Conservation (phyloP, 148 eudicot genomes). For the Silene conica region DNA sequence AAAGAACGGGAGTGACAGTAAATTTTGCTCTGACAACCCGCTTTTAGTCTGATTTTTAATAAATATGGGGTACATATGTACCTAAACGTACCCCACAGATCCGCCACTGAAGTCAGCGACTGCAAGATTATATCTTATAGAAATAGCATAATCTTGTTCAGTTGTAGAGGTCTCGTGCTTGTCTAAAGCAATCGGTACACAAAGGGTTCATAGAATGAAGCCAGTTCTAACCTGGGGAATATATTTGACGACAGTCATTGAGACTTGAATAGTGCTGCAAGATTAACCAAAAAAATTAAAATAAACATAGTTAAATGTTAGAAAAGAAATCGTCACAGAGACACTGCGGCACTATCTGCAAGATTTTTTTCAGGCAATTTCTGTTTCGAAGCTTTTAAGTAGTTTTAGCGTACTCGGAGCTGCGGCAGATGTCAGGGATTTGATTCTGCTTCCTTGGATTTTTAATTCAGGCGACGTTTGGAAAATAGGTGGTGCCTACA, state of each 20-base stretch:
- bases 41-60: too few species aligned
- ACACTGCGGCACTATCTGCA: background rate
- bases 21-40: too few species aligned
- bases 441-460: too few species aligned
- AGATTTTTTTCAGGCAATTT: background rate
- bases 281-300: slow-evolving; percentile 1
- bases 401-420: too few species aligned
- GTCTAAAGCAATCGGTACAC: background rate
- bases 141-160: background rate
- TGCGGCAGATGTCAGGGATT: too few species aligned
- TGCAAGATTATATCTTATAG: background rate
- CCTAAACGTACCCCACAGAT: too few species aligned
- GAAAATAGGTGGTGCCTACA: too few species aligned
- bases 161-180: background rate
- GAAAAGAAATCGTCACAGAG: background rate
- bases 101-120: background rate
- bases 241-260: slow-evolving; percentile 70
- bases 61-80: too few species aligned
- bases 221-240: slow-evolving; percentile 64
- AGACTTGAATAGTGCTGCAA: slow-evolving; percentile 70
- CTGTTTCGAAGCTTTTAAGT: too few species aligned
- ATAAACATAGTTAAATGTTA: background rate
- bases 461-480: too few species aligned
- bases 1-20: too few species aligned
- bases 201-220: slow-evolving; percentile 1